phyloP scores from a whole-genome alignment of 208 protist genomes.

The Histomonas meleagridis region DNA sequence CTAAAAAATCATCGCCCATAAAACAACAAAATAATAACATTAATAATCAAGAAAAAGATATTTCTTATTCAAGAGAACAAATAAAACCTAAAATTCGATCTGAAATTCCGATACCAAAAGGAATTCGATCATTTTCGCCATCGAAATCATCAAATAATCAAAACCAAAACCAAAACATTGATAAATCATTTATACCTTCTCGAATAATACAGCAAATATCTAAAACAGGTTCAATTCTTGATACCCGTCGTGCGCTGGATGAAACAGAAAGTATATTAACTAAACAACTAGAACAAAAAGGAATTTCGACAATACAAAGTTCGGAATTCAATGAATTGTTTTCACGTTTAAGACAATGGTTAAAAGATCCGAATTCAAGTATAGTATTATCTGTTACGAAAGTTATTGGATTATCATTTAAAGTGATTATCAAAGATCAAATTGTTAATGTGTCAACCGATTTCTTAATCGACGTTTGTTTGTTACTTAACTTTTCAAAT shows the following conservation, averaged over 20 bases:
- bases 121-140: background rate
- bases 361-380: slow-evolving; percentile 1
- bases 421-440: background rate
- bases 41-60: background rate
- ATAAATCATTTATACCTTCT: background rate
- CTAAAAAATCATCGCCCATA: background rate
- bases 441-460: background rate
- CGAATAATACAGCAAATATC: background rate
- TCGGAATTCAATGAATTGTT: background rate
- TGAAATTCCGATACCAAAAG: background rate
- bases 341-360: background rate
- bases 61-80: background rate
- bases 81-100: background rate
- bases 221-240: background rate
- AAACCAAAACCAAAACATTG: background rate
- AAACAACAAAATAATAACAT: background rate
- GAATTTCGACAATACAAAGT: background rate
- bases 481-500: background rate
- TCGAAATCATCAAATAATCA: background rate
- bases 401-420: background rate
- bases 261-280: background rate
- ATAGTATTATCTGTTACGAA: background rate
- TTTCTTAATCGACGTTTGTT: background rate
- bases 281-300: background rate
- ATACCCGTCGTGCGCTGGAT: background rate